Evolutionary conservation across 495 filamentous ascomycete genomes (phyloP), one percentile per base, ranked within the genome.

Genomic region (Hypomontagnella monticulosa): DNA sequence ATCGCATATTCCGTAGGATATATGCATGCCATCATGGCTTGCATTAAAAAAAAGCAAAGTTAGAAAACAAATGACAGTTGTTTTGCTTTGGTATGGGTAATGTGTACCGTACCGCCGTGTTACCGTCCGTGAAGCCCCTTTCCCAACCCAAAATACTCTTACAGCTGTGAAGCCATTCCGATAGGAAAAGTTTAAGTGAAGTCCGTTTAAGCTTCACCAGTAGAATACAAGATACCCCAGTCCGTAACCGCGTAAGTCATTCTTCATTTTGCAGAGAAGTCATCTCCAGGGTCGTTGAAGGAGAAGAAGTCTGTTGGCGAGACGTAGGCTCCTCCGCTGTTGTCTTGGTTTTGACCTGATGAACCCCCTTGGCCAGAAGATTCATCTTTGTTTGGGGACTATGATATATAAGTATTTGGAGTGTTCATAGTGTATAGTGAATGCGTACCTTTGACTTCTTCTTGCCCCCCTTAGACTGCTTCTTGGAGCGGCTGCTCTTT

Each of bases 221-320:
- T 18, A 57, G 16, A 37, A 32, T 40, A 4, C 14, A 34, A 34
- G 4, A 15, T 47, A 10, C 7, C 40, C 19, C n/a, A 41, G 32
- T 6, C 44, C 20, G 15, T 37, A 15, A 20, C 34, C 19, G 4
- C n/a, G 34, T 23, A 9, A 9, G 4, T 7, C 3, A 11, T 9
- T 44, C 3, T 16, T 56, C 30, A 68, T 38, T 60, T 47, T 16
- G 37, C 49, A 34, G 63, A 66, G 50, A 60, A 66, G 49, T 59
- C 65, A 19, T 63, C 49, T 4, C 54, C 54, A 2, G 65, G 65
- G 16, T 68, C 65, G 37, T 68, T 68, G 30, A 63, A 68, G 6
- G 65, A 68, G 59, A 68, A 68, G 44, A 68, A 68, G 43, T 68
- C 65, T 6, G 65, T 54, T 1, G 65, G 65, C 18, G 65, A 68